Percentiles rank a stretch among this genome's conserved stretches.
Conservation (phyloP, 225 moss, liverwort and hornwort species). For the Pleurozium schreberi region DNA sequence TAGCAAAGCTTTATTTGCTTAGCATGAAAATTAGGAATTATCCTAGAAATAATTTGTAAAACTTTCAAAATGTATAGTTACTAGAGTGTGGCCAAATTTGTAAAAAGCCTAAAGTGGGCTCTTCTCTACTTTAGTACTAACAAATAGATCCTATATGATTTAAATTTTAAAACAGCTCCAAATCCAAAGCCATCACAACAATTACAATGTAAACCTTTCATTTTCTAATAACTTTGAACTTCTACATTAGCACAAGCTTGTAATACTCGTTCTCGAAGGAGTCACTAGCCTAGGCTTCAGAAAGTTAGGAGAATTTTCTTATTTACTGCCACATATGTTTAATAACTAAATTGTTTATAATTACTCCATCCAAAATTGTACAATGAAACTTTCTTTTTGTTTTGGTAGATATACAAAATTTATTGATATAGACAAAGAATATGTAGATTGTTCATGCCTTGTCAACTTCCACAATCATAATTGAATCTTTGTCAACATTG, state of each 20-base stretch:
- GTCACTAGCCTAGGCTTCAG: background rate
- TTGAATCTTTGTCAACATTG: background rate
- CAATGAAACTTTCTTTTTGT: background rate
- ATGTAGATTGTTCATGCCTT: background rate
- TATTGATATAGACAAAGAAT: background rate
- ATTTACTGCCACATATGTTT: background rate
- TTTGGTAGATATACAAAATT: accelerated
- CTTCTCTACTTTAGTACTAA: accelerated
- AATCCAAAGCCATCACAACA: background rate
- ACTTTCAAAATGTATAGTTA: background rate
- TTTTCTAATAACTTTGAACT: background rate
- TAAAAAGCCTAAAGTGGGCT: background rate
- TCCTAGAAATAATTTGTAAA: background rate
- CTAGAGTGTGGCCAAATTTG: background rate
- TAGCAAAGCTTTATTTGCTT: background rate
- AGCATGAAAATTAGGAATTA: background rate
- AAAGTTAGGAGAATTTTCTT: background rate
- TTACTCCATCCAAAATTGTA: background rate
- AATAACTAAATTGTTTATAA: accelerated
- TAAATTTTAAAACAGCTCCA: background rate
- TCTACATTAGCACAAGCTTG: background rate
- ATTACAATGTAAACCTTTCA: background rate
- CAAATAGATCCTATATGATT: background rate
- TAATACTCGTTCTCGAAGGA: accelerated
- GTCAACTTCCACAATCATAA: accelerated